phyloP scores from a whole-genome alignment of 163 green algal genomes.

The Scenedesmus sp. region DNA sequence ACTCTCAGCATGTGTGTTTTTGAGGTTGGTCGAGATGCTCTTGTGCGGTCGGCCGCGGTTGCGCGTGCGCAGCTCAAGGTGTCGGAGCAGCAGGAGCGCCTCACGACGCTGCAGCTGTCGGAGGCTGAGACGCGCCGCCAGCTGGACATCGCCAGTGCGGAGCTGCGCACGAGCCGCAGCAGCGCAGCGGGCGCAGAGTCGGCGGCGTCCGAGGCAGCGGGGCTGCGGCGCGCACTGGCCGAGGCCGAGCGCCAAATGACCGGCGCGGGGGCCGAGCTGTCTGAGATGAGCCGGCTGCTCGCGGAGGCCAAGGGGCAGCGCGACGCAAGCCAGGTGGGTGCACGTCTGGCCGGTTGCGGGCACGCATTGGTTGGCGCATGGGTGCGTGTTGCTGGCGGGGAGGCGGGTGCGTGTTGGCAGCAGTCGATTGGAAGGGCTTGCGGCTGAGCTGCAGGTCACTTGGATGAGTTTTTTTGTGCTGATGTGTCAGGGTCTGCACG shows the following conservation, averaged over 20 bases:
- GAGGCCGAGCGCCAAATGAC: slow-evolving; percentile 39
- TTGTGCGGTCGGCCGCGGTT: neutral
- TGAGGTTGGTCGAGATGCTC: neutral
- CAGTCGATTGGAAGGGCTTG: too few relatives aligned
- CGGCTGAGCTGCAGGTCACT: neutral
- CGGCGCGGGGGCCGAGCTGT: slow-evolving; percentile 43
- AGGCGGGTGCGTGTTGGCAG: too few relatives aligned
- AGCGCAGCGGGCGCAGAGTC: slow-evolving; percentile 30
- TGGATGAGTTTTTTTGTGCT: too few relatives aligned
- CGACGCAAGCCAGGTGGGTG: slow-evolving; percentile 42
- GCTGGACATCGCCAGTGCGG: neutral
- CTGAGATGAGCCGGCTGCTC: slow-evolving; percentile 36
- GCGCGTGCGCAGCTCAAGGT: neutral
- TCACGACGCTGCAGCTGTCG: neutral
- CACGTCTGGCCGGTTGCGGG: neutral
- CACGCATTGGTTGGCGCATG: neutral
- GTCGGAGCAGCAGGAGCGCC: neutral
- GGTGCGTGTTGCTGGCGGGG: too few relatives aligned
- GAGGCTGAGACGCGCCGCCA: neutral
- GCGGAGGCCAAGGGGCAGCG: slow-evolving; percentile 40
- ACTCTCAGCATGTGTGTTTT: neutral
- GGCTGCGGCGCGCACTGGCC: neutral
- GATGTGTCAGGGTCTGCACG: neutral
- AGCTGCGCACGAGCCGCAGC: neutral
- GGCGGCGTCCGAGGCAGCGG: slow-evolving; percentile 10